These are phyloP conservation scores for Boletus edulis DNA, from an alignment of 768 basidiomycete genomes.

Conservation along the genomic window DNA sequence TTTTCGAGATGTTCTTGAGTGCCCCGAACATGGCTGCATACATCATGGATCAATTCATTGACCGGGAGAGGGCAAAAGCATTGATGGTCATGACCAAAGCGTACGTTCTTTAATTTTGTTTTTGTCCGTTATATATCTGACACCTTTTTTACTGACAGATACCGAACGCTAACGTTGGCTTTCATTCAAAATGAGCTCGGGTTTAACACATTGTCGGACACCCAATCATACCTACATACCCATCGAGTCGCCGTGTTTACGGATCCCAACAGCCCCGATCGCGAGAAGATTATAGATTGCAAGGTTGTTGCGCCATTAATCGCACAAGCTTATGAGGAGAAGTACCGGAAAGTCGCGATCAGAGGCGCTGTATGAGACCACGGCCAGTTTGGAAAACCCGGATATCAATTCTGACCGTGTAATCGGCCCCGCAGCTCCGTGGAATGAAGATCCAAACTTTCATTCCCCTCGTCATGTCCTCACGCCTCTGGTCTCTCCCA, in stretches of 20 bases:
- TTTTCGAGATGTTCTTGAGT: slow-evolving; percentile 80
- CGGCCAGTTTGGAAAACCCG: slow-evolving; percentile 1
- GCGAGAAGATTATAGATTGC: slow-evolving; percentile 70
- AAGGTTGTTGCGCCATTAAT: slow-evolving; percentile 58
- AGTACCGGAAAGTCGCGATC: slow-evolving; percentile 84
- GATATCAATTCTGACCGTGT: slow-evolving; percentile 1
- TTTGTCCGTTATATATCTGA: neutral
- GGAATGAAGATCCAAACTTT: slow-evolving; percentile 15
- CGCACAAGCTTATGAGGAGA: slow-evolving; percentile 66
- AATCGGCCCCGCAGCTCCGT: slow-evolving; percentile 6
- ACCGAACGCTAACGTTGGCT: slow-evolving; percentile 69
- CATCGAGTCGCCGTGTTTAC: slow-evolving; percentile 68
- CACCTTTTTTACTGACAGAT: slow-evolving; percentile 48
- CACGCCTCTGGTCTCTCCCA: slow-evolving; percentile 8
- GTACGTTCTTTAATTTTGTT: slow-evolving; percentile 48
- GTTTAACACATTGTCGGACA: slow-evolving; percentile 65
- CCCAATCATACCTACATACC: slow-evolving; percentile 65
- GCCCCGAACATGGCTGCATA: slow-evolving; percentile 98
- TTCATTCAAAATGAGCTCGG: slow-evolving; percentile 82
- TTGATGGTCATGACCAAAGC: slow-evolving; percentile 90
- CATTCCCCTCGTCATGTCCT: slow-evolving; percentile 8
- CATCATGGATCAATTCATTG: slow-evolving; percentile 98
- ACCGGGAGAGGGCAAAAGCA: slow-evolving; percentile 83
- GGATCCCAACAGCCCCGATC: slow-evolving; percentile 60
- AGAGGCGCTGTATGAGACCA: slow-evolving; percentile 79